phyloP scores from a whole-genome alignment of 805 yeast genomes.

The Clavispora fructus region DNA sequence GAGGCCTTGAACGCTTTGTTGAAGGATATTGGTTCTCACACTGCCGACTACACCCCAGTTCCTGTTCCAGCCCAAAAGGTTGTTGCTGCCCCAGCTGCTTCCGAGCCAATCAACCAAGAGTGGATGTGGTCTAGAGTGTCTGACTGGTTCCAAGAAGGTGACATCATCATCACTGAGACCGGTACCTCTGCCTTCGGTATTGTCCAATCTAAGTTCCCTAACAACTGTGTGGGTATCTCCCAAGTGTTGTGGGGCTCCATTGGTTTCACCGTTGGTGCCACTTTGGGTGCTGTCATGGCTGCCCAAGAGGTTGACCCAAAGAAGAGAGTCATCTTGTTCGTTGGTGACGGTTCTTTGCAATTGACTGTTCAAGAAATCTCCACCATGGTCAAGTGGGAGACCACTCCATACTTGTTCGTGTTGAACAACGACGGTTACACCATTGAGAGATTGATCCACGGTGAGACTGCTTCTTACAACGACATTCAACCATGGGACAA shows the following conservation, averaged over 20 bases:
- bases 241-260: slow-evolving; percentile 27
- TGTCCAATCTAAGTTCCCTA: slow-evolving; percentile 21
- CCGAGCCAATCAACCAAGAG: slow-evolving; percentile 18
- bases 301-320: slow-evolving; percentile 21
- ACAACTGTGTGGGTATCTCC: slow-evolving; percentile 20
- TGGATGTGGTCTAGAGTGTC: slow-evolving; percentile 22
- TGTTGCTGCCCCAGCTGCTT: slow-evolving; percentile 39
- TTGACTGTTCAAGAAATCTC: slow-evolving; percentile 38
- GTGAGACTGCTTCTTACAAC: slow-evolving; percentile 31
- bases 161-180: slow-evolving; percentile 23
- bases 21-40: slow-evolving; percentile 33
- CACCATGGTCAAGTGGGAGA: slow-evolving; percentile 31
- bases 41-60: slow-evolving; percentile 42
- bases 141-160: slow-evolving; percentile 24
- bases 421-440: slow-evolving; percentile 38
- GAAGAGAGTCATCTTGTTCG: slow-evolving; percentile 34
- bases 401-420: slow-evolving; percentile 33
- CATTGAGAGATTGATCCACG: slow-evolving; percentile 37
- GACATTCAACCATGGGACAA: slow-evolving; percentile 38
- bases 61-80: slow-evolving; percentile 52
- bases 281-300: slow-evolving; percentile 25
- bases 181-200: slow-evolving; percentile 27
- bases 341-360: slow-evolving; percentile 41
- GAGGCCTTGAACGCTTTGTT: slow-evolving; percentile 27
- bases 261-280: slow-evolving; percentile 25